Percentiles rank a stretch among this genome's conserved stretches.
phyloP scores from a whole-genome alignment of 305 asterid genomes.

The Euphrasia arctica region DNA sequence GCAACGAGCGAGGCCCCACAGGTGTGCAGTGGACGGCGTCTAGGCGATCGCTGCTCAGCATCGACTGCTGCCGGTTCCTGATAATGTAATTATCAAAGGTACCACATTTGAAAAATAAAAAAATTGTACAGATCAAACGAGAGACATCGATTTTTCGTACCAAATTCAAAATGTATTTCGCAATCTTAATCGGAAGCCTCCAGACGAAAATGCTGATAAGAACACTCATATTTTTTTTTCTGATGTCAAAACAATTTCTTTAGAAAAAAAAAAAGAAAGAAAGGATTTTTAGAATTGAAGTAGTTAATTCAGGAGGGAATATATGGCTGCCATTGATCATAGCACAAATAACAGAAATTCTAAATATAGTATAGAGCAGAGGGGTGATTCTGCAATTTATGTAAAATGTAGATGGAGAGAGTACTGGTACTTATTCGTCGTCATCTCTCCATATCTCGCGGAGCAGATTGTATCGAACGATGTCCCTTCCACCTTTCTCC shows the following conservation, averaged over 20 bases:
- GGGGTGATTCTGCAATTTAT: background rate
- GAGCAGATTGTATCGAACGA: conserved; percentile 62
- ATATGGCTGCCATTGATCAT: background rate
- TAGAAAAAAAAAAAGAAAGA: background rate
- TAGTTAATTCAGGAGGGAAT: background rate
- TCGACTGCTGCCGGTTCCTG: conserved; percentile 25
- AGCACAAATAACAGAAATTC: background rate
- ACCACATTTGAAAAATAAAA: background rate
- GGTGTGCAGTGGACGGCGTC: conserved; percentile 51
- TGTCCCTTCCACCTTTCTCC: conserved; percentile 51
- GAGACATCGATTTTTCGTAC: conserved; percentile 14
- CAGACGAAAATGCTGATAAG: conserved; percentile 21
- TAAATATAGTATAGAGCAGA: background rate
- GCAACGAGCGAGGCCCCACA: conserved; percentile 44
- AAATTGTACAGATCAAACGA: background rate
- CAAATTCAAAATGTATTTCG: conserved; percentile 26
- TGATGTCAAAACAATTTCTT: background rate
- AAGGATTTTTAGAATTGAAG: background rate
- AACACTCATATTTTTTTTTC: conserved; percentile 7
- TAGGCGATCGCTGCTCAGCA: conserved; percentile 19
- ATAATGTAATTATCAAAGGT: background rate
- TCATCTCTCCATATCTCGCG: conserved; percentile 57
- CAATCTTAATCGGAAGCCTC: conserved; percentile 24
- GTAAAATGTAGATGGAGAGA: background rate
- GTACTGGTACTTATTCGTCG: conserved; percentile 23